Percentiles rank a stretch among this genome's conserved stretches.
Evolutionary conservation across 2,329 filamentous ascomycete genomes (phyloP).

Genomic region (Colletotrichum siamense): DNA sequence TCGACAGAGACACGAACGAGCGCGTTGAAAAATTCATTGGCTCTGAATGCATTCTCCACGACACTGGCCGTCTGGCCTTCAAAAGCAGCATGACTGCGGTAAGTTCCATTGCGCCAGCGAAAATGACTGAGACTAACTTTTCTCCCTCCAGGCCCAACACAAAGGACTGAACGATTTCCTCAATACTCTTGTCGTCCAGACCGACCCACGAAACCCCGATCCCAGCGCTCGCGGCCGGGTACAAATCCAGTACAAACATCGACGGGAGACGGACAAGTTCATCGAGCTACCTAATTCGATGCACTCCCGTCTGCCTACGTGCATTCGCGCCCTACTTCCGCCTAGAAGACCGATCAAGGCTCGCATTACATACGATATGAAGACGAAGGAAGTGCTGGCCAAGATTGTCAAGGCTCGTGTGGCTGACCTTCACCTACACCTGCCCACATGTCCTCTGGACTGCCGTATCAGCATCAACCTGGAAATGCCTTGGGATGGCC

Average conservation of each 20-base stretch:
- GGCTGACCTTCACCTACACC: constrained; percentile 85
- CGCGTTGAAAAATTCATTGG: constrained; percentile 71
- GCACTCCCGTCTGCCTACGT: constrained; percentile 65
- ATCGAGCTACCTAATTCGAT: constrained; percentile 72
- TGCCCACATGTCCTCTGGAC: constrained; percentile 80
- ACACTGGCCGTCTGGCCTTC: constrained; percentile 70
- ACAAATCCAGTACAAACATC: constrained; percentile 80
- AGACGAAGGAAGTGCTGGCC: constrained; percentile 71
- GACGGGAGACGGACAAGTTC: constrained; percentile 83
- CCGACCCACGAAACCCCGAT: constrained; percentile 54
- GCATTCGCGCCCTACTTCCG: constrained; percentile 66
- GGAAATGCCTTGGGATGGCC: constrained; percentile 85
- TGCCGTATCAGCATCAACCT: constrained; percentile 94
- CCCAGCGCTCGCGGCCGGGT: constrained; percentile 56
- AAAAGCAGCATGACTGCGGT: constrained; percentile 91
- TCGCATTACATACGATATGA: constrained; percentile 79
- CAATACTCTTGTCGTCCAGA: constrained; percentile 70
- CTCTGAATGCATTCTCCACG: constrained; percentile 73
- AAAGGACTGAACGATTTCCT: constrained; percentile 83
- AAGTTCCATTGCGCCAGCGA: constrained; percentile 33
- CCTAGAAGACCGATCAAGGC: constrained; percentile 65
- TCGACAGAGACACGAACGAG: constrained; percentile 73
- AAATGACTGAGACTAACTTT: not conserved
- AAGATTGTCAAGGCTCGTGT: constrained; percentile 94
- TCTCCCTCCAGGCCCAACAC: constrained; percentile 71